Base-by-base conservation (phyloP, 805 yeast species). In the Barnettozyma populi region DNA sequence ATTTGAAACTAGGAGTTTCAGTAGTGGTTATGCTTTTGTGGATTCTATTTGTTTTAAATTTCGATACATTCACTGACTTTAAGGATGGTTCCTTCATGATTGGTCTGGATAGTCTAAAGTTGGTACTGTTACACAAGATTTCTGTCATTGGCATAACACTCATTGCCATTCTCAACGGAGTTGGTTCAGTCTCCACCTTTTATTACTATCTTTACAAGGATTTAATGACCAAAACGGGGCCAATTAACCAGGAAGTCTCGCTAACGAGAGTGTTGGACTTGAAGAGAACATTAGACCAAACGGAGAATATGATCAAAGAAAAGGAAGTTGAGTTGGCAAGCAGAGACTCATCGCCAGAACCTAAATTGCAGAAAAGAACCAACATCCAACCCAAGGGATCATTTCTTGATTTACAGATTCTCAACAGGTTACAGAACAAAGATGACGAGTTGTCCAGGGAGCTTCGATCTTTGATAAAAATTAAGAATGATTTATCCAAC, bases 141-240 rank as follows among this genome's bases (percentile, higher is more conserved):
- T 52, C 61, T 8, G 51, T 60, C 25, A 52, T 61, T 44, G 65
- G 65, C 2, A 52, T 61, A 2, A 57, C 63, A 7, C 42, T 61
- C 19, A 60, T 60, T 40, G 56, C 61, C 2, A 43, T 50, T 2
- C 37, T 61, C 29, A 60, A 60, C 42, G 65, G 65, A 1, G 44
- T 61, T 29, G 65, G 64, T 29, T 60, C 65, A 9, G 49, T 51
- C 25, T 61, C 65, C 9, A 57, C 62, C 0, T 56, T 57, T 24
- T 61, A 61, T 44, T 61, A 60, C 43, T 52, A 49, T 31, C 35
- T 57, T 6, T 57, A 48, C 36, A 48, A 50, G 46, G 51, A 36
- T 21, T 29, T 50, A 9, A 42, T 16, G 21, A 18, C 25, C 9
- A 41, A 47, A 7, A 21, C 36, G 3, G 18, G n/a, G 11, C 2